Percentiles rank a stretch among this genome's conserved stretches.
Evolutionary conservation across 768 basidiomycete genomes (phyloP).

Genomic region (Steccherinum ochraceum): DNA sequence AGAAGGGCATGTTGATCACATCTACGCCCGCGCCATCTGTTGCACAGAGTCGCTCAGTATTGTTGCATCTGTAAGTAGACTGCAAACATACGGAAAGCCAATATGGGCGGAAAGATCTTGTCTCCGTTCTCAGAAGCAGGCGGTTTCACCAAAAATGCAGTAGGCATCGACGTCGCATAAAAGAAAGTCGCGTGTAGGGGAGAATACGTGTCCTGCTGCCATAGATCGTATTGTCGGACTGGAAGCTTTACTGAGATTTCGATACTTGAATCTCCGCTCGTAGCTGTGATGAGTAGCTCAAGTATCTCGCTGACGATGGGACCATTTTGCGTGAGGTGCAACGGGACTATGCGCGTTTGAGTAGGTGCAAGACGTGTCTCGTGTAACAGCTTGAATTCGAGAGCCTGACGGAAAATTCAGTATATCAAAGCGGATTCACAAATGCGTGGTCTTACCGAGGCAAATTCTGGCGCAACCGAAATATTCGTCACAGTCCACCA

Average conservation of each 20-base stretch:
- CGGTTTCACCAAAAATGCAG: slow-evolving; percentile 51
- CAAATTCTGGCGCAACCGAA: background rate
- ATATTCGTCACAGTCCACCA: slow-evolving; percentile 47
- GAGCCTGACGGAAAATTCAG: background rate
- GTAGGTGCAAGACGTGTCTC: slow-evolving; percentile 45
- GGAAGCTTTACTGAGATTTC: slow-evolving; percentile 34
- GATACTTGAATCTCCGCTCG: slow-evolving; percentile 10
- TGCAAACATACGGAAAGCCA: slow-evolving; percentile 58
- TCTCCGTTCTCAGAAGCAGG: slow-evolving; percentile 33
- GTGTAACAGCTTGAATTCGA: slow-evolving; percentile 13
- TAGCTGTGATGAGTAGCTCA: slow-evolving; percentile 31
- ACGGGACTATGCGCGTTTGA: slow-evolving; percentile 56
- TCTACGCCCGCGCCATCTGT: slow-evolving; percentile 88
- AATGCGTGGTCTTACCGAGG: background rate
- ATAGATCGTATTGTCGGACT: slow-evolving; percentile 37
- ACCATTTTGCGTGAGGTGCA: slow-evolving; percentile 37
- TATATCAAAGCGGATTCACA: background rate
- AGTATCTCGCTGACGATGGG: slow-evolving; percentile 32
- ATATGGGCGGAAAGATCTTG: slow-evolving; percentile 40
- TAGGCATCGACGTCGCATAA: slow-evolving; percentile 47
- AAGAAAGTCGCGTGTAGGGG: slow-evolving; percentile 55
- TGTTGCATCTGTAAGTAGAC: slow-evolving; percentile 1
- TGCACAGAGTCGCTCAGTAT: background rate
- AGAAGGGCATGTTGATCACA: slow-evolving; percentile 46
- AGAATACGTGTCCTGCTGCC: slow-evolving; percentile 30